Evolutionary conservation across 2,329 filamentous ascomycete species (phyloP).

Genomic region (Neoscytalidium dimidiatum): DNA sequence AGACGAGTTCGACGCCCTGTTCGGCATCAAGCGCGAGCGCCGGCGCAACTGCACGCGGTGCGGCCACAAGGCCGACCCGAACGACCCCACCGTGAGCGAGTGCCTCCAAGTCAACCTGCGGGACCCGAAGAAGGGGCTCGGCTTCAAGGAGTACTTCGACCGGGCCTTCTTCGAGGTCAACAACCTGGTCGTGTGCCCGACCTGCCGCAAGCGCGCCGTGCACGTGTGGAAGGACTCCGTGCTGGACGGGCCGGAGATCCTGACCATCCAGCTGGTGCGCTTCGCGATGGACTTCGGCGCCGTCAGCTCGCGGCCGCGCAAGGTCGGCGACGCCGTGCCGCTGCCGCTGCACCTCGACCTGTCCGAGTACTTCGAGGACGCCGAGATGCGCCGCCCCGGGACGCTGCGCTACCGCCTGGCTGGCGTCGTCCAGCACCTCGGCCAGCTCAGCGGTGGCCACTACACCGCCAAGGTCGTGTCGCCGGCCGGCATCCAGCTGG

Average conservation of each 20-base stretch:
- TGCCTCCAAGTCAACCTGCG: background rate
- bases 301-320: background rate
- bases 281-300: background rate
- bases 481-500: background rate
- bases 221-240: constrained; percentile 16
- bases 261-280: constrained; percentile 23
- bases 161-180: constrained; percentile 18
- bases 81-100: background rate
- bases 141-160: constrained; percentile 21
- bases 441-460: background rate
- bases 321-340: background rate
- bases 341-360: constrained; percentile 6
- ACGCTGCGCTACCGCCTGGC: constrained; percentile 2
- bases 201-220: constrained; percentile 11
- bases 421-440: background rate
- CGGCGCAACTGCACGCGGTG: constrained; percentile 4
- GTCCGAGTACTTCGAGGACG: background rate
- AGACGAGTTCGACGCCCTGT: constrained; percentile 11
- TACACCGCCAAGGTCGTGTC: constrained; percentile 5
- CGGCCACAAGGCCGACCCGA: background rate
- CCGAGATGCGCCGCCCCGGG: background rate
- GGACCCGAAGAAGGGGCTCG: background rate
- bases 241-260: constrained; percentile 22
- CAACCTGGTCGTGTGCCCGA: constrained; percentile 21
- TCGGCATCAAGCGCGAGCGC: constrained; percentile 17